Base-by-base conservation (phyloP, 1,284 basidiomycete genomes). In the Ustilago vetiveriae region DNA sequence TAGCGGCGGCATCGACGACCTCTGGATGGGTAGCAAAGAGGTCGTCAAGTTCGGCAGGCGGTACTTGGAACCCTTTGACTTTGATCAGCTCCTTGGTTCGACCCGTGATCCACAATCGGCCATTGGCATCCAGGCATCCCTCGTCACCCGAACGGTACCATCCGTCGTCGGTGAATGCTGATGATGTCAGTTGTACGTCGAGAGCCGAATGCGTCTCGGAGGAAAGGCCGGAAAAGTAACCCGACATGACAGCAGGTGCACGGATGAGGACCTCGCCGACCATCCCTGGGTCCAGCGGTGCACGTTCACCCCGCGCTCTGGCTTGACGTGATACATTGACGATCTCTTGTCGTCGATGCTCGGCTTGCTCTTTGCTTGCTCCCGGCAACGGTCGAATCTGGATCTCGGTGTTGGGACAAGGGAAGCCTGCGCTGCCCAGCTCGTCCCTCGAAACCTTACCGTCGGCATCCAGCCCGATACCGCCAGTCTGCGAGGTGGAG, bases 101-200 rank as follows among this genome's bases (percentile, higher is more conserved):
- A 19, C 75, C 75, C 5, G 67, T 74, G 53, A 77, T 75, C 75
- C 75, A 77, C 16, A 77, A 46, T 11, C 59, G 59, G 17, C 75
- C 75, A 7, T 71, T 47, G 40, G 32, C 50, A 35, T 75, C 75
- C 6, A 77, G 33, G 22, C 65, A 60, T 14, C 75, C 75, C 35
- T 77, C 74, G 45, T 77, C 75, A 16, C 75, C 75, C 0, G 70
- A 64, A 0, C 62, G 38, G 39, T 73, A 75, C 68, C 58, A 73
- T 14, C 75, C 75, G 24, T 77, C 72, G 1, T 62, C 47, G 30
- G 69, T 76, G 35, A 76, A 72, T 1, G 65, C 64, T 3, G 40
- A 45, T 13, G 37, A 27, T 2, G 66, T 75, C 36, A 67, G 29
- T 19, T 67, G 42, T 16, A n/a, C 19, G 23, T 75, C 68, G n/a